Percentiles rank a stretch among this genome's conserved stretches.
Conservation (phyloP, 2,329 filamentous ascomycete species). For the Trichoderma hamatum region DNA sequence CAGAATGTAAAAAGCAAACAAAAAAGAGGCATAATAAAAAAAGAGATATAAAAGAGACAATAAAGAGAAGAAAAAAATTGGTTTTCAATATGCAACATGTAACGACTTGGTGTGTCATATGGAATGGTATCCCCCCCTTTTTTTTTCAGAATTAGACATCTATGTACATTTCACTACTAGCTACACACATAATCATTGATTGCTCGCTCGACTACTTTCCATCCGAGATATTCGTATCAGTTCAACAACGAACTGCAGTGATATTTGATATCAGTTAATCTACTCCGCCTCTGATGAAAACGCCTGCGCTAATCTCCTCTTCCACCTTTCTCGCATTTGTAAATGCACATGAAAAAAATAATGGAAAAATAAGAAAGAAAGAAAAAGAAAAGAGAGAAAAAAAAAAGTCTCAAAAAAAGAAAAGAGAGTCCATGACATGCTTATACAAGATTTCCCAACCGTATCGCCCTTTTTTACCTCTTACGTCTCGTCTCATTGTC, state of each 20-base stretch:
- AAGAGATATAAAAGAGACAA: not conserved
- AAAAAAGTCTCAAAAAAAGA: conserved; percentile 24
- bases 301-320: conserved; percentile 38
- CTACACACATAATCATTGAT: not conserved
- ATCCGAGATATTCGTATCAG: conserved; percentile 13
- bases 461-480: conserved; percentile 27
- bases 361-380: conserved; percentile 16
- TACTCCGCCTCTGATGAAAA: conserved; percentile 33
- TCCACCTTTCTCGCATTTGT: conserved; percentile 31
- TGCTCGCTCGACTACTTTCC: not conserved
- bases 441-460: conserved; percentile 36
- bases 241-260: not conserved
- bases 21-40: not conserved
- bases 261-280: conserved; percentile 29
- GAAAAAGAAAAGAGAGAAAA: conserved; percentile 18
- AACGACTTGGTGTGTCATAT: not conserved
- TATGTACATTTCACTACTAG: conserved; percentile 15
- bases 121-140: not conserved
- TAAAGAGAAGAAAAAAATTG: not conserved
- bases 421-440: conserved; percentile 29
- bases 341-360: conserved; percentile 34
- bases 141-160: conserved; percentile 1
- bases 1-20: conserved; percentile 63
- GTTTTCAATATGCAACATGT: not conserved
- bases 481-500: conserved; percentile 25